These are phyloP conservation scores for Lentinus tigrinus DNA, from an alignment of 768 basidiomycete genomes.

Conservation along the genomic window DNA sequence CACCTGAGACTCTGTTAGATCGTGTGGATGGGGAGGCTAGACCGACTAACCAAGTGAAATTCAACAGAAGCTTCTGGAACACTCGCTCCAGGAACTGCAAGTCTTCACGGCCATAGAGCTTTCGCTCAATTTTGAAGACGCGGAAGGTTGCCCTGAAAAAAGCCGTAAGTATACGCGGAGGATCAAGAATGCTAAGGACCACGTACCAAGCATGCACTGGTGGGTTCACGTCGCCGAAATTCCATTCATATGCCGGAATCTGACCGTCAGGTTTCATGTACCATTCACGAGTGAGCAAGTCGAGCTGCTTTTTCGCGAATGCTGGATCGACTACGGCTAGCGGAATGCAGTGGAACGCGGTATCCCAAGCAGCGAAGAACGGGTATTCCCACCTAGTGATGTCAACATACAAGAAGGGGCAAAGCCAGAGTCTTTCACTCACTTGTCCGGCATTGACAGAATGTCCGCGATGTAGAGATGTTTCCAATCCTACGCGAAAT, in stretches of 20 bases:
- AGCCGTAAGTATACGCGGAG: neutral
- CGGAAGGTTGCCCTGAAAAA: constrained; percentile 89
- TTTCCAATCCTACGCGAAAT: constrained; percentile 73
- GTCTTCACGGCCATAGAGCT: constrained; percentile 89
- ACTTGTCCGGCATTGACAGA: constrained; percentile 99
- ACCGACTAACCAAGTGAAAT: constrained; percentile 83
- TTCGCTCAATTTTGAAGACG: constrained; percentile 98
- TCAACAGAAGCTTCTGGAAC: constrained; percentile 94
- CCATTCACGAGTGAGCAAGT: constrained; percentile 96
- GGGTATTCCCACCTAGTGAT: constrained; percentile 90
- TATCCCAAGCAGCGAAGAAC: constrained; percentile 98
- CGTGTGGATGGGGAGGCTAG: neutral
- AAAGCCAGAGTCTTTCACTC: constrained; percentile 18
- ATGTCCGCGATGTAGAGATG: constrained; percentile 96
- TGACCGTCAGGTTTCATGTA: constrained; percentile 99
- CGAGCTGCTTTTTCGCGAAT: constrained; percentile 97
- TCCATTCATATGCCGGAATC: constrained; percentile 99
- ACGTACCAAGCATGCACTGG: constrained; percentile 95
- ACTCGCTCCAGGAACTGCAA: constrained; percentile 92
- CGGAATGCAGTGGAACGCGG: constrained; percentile 99
- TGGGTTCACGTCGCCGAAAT: constrained; percentile 97
- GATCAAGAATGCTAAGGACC: neutral
- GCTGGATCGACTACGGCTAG: constrained; percentile 92
- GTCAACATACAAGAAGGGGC: constrained; percentile 4
- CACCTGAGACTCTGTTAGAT: constrained; percentile 55